Conservation (phyloP, 768 basidiomycete genomes). For the Tylopilus plumbeoviolaceoides region DNA sequence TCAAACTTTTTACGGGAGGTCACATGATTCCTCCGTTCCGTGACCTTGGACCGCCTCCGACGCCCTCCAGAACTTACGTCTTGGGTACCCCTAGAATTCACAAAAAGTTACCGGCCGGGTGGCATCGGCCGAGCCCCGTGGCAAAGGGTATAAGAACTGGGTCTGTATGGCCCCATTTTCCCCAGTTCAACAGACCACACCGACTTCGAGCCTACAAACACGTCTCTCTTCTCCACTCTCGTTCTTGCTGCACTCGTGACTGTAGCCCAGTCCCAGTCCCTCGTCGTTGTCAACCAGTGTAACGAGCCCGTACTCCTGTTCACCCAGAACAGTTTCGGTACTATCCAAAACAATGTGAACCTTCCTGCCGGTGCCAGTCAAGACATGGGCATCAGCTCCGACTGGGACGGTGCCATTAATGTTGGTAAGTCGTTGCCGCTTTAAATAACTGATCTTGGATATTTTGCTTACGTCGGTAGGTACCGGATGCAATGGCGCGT, state of each 20-base stretch:
- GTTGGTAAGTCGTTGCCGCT: conserved; percentile 17
- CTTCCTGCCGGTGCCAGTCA: conserved; percentile 19
- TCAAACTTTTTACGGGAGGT: too few relatives aligned
- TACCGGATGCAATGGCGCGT: conserved; percentile 22
- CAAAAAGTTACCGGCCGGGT: background rate
- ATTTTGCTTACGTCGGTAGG: conserved; percentile 17
- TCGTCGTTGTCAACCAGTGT: conserved; percentile 28
- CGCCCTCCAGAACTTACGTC: background rate
- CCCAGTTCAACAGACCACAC: conserved; percentile 1
- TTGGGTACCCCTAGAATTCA: background rate
- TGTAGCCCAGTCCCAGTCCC: conserved; percentile 25
- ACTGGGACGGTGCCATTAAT: conserved; percentile 32
- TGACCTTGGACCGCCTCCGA: background rate
- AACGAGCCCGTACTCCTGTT: conserved; percentile 26
- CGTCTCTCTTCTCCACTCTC: conserved; percentile 20
- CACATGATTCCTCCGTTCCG: too few relatives aligned
- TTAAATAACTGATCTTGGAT: background rate
- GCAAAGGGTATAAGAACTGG: conserved; percentile 14
- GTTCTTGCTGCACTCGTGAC: conserved; percentile 18
- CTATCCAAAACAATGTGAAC: conserved; percentile 24
- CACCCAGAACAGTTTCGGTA: conserved; percentile 29
- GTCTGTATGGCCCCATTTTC: background rate
- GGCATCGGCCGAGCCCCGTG: background rate
- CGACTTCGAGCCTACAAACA: conserved; percentile 7
- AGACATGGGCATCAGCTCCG: conserved; percentile 29